Base-by-base conservation (phyloP, 2,329 filamentous ascomycete genomes). In the Cercospora canescens region DNA sequence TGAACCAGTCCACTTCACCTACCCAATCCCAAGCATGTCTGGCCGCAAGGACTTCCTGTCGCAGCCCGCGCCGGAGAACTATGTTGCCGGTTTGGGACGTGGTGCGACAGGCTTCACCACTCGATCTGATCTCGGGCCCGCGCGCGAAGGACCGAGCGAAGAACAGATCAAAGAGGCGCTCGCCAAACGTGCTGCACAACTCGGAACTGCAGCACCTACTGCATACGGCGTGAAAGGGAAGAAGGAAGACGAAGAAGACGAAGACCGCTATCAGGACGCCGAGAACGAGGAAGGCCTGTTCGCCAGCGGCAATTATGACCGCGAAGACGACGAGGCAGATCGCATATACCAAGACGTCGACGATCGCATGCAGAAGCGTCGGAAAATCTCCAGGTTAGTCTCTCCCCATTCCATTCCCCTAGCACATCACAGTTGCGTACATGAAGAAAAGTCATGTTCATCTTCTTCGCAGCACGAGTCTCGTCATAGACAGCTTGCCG, bases 81-180 rank as follows among this genome's bases (percentile, higher is more conserved):
- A 86, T 73, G 94, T 99, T 70, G 95, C 95, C 70, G 95, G 95
- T 87, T 89, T 99, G 69, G 95, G 95, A 81, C 91, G 96, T 85
- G 95, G 95, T 81, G 96, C 96, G 24, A 99, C 95, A 7, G 95
- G 96, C 67, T 99, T 99, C 82, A 98, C 95, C 16, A 99, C 95
- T 45, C 89, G 96, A 75, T 98, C 94, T 64, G 95, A 99, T 86
- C 85, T 99, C 65, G 95, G 96, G 65, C 95, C 96, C 59, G 94
- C 94, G 66, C 88, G 94, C 74, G 94, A 97, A 82, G 95, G 95
- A 16, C 95, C 95, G 57, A 97, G 92, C 59, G 94, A 97, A 75
- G 95, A 99, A 78, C 94, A 98, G 81, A 97, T 99, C 81, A 97
- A 98, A 79, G 95, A 97, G 79, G 94, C 93, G 68, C 90, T 99